phyloP scores from a whole-genome alignment of 2,329 filamentous ascomycete species.

The Aureobasidium uvarum region DNA sequence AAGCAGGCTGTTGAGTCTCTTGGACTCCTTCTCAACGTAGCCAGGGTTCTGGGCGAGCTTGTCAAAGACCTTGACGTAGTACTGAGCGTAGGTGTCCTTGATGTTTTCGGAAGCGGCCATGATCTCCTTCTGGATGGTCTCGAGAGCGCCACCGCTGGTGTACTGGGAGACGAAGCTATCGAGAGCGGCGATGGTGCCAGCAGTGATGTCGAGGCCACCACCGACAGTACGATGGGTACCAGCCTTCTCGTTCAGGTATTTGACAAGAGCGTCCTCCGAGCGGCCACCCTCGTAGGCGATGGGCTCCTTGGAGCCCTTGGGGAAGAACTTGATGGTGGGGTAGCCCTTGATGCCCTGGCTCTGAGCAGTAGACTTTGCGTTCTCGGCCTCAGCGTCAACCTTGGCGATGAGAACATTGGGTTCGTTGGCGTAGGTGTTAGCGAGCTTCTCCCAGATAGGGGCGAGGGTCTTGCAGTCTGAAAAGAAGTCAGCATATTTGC shows the following conservation, averaged over 20 bases:
- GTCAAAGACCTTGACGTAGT: slow-evolving; percentile 88
- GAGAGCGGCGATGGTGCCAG: slow-evolving; percentile 77
- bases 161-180: slow-evolving; percentile 75
- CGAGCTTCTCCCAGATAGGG: slow-evolving; percentile 84
- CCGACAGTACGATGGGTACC: slow-evolving; percentile 82
- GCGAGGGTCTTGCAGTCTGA: slow-evolving; percentile 95
- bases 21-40: slow-evolving; percentile 82
- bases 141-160: slow-evolving; percentile 59
- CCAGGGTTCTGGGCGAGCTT: slow-evolving; percentile 76
- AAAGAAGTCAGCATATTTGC: slow-evolving; percentile 27
- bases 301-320: slow-evolving; percentile 72
- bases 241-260: slow-evolving; percentile 83
- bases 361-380: slow-evolving; percentile 73
- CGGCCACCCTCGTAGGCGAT: slow-evolving; percentile 74
- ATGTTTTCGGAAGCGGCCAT: slow-evolving; percentile 67
- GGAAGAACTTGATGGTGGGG: slow-evolving; percentile 98
- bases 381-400: slow-evolving; percentile 87
- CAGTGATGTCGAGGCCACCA: slow-evolving; percentile 72
- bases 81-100: slow-evolving; percentile 81
- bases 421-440: slow-evolving; percentile 76
- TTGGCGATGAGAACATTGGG: slow-evolving; percentile 83
- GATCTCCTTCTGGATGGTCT: slow-evolving; percentile 66
- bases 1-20: slow-evolving; percentile 74
- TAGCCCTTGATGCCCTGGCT: slow-evolving; percentile 79
- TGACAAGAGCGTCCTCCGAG: slow-evolving; percentile 69